Base-by-base conservation (phyloP, 2,329 filamentous ascomycete species). In the Fusarium staphyleae region DNA sequence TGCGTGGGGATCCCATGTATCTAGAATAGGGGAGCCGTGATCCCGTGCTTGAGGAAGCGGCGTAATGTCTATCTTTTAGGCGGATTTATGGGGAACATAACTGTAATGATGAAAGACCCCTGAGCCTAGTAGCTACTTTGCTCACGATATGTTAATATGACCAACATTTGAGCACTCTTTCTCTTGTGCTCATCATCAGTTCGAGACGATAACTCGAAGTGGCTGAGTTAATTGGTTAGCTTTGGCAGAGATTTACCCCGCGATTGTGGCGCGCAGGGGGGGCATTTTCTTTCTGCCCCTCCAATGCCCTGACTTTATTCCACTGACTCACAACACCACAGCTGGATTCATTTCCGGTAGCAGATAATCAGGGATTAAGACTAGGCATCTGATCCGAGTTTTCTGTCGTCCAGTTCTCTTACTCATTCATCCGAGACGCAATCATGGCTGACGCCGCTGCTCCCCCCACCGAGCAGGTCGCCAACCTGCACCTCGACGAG, bases 401-500 rank as follows among this genome's bases (percentile, higher is more conserved):
- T 49, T 24, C 42, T 37, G 51, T 24, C 32, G 35, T 45, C 19
- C 40, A 36, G 42, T 46, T 35, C 35, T 13, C 15, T 14, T 10
- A 29, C 40, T 19, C 44, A 60, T 45, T 43, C 48, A 60, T 26
- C 45, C 52, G 52, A 63, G 37, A 59, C 66, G 51, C 55, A 66
- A 68, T 41, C 55, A 68, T 68, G 65, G 66, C 71, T 52, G 70
- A 68, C 57, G 68, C 70, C 52, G 69, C 72, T 62, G 72, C 66
- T 45, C 66, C 66, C 36, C 66, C 77, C 37, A 77, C 77, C 47
- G 77, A 77, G 60, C 81, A 83, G 62, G 75, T 87, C 63, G 83
- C 83, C 70, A 91, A 93, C 78, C 82, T 96, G 66, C 84, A 93
- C 75, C 84, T 95, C 43, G 95, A 99, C 75, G 91, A 96, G 70